A percentile compares a stretch with the other conserved stretches of the same genome.
Evolutionary conservation across 2,329 filamentous ascomycete species (phyloP).

Genomic region (Paramyrothecium roridum): DNA sequence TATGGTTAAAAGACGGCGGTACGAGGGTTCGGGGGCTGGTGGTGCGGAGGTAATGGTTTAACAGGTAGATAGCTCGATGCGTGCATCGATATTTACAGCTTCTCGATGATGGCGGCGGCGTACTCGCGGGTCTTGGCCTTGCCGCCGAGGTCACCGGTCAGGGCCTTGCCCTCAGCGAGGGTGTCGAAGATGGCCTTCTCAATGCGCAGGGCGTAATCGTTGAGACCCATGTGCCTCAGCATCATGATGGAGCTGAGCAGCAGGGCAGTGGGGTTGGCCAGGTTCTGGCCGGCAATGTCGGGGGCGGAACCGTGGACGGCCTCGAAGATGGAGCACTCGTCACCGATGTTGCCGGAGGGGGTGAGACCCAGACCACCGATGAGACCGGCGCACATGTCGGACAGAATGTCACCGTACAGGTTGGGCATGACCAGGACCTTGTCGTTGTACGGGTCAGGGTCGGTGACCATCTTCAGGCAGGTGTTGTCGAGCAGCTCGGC

Average conservation of each 20-base stretch:
- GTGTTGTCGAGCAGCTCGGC: constrained; percentile 98
- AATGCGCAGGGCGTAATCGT: constrained; percentile 79
- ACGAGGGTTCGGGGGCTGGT: no score
- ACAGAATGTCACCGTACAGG: constrained; percentile 98
- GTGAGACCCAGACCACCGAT: constrained; percentile 97
- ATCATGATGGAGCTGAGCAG: constrained; percentile 98
- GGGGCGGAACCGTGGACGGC: constrained; percentile 97
- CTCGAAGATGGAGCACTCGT: constrained; percentile 99
- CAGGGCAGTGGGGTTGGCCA: constrained; percentile 96
- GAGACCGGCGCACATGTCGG: constrained; percentile 98
- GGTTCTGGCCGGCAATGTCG: constrained; percentile 91
- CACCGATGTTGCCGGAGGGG: constrained; percentile 96
- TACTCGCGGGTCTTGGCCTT: constrained; percentile 96
- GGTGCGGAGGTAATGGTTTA: neutral
- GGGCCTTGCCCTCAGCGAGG: constrained; percentile 89
- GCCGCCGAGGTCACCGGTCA: constrained; percentile 94
- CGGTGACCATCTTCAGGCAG: constrained; percentile 97
- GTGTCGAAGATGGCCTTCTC: constrained; percentile 95
- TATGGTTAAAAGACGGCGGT: no score
- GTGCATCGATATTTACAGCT: constrained; percentile 43
- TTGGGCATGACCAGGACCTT: constrained; percentile 98
- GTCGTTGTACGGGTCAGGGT: constrained; percentile 96
- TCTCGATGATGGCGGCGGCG: constrained; percentile 81
- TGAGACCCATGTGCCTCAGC: constrained; percentile 96
- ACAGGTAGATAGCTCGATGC: neutral